Evolutionary conservation across 2,329 filamentous ascomycete species (phyloP), one percentile per base, ranked within the genome.

Genomic region (Pleomassaria siparia): DNA sequence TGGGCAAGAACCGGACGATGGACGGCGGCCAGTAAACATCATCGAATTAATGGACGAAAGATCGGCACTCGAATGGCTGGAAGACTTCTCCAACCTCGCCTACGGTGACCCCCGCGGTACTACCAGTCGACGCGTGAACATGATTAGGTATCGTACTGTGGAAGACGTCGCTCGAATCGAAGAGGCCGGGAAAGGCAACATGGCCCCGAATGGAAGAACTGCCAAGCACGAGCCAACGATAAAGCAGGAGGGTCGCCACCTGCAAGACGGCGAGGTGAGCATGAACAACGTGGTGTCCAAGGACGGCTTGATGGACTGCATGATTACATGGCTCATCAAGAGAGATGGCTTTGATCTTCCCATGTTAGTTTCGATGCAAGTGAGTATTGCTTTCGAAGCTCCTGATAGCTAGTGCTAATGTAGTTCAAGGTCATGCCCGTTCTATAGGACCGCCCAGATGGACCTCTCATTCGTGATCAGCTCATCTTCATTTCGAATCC

Each of bases 311-410:
- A 88, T 97, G 47, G 89, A 95, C 67, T 96, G 91, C 75, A 91
- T 88, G 62, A 96, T 95, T 74, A 95, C 89, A 75, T 97, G 92
- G 91, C 92, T 89, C 54, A 91, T 97, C 53, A 96, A 96, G 75
- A 81, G 92, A 54, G 94, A 99, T 71, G 89, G 94, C 32, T 97
- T 97, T 75, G 92, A 97, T 74, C 96, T 97, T 72, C 94, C 94
- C 18, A 96, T 96, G 90, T 80, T 97, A 75, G 95, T 97, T 71
- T 89, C 96, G 65, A 92, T 97, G 78, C 96, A 96, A 76, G 94
- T 96, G 72, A 86, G 91, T 86, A 12, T n/a, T 13, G 7, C 35
- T 5, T 8, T 1, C n/a, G 15, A 6, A 10, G 8, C 35, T 37
- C 25, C 30, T 26, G 32, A 44, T 28, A 42, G 40, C 21, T 36